Percentiles rank a stretch among this genome's conserved stretches.
phyloP scores from a whole-genome alignment of 2,329 filamentous ascomycete species.

The Beauveria asiatica region DNA sequence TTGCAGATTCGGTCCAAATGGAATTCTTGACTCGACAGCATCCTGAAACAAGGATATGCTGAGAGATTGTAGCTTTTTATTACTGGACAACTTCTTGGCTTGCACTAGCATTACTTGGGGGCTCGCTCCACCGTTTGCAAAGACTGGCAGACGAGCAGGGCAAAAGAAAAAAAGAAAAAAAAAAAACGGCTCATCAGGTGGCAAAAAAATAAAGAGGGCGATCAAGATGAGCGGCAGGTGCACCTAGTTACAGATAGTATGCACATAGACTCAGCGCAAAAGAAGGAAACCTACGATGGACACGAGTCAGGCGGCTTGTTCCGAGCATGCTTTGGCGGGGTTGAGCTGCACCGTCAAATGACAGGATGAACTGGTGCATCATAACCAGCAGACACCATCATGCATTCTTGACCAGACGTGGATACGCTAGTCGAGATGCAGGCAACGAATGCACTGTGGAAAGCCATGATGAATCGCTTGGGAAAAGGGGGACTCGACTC shows the following conservation, averaged over 20 bases:
- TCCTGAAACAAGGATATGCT: background rate
- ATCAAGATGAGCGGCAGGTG: background rate
- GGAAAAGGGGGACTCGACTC: background rate
- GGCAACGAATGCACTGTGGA: background rate
- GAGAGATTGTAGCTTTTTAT: background rate
- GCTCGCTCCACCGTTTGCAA: background rate
- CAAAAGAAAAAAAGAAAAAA: no score
- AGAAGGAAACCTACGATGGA: no score
- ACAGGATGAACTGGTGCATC: background rate
- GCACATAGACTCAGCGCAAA: no score
- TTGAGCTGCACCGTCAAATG: background rate
- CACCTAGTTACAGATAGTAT: background rate
- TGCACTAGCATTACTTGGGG: background rate
- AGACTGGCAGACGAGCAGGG: background rate
- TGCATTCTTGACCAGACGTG: background rate
- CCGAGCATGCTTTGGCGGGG: background rate
- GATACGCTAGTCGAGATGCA: background rate
- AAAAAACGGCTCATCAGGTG: background rate
- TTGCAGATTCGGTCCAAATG: no score
- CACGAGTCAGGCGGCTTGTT: background rate
- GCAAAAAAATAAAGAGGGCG: background rate
- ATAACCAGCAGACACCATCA: background rate
- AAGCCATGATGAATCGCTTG: background rate
- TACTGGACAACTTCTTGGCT: background rate
- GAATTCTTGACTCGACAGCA: background rate